phyloP scores from a whole-genome alignment of 345 rosid species.

The Gossypium mustelinum region DNA sequence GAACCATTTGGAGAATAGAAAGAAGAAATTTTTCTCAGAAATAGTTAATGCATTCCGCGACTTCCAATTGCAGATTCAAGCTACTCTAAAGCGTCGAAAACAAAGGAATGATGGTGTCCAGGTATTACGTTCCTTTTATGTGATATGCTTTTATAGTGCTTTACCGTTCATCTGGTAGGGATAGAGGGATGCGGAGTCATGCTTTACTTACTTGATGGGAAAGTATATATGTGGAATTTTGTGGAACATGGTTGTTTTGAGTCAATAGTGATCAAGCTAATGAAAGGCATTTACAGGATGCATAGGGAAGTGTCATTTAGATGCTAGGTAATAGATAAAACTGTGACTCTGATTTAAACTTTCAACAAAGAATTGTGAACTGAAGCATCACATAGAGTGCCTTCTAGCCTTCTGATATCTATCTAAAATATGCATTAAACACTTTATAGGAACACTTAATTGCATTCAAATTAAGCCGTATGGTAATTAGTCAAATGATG shows the following conservation, averaged over 20 bases:
- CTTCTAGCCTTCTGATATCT: background rate
- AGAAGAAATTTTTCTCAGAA: slow-evolving; percentile 83
- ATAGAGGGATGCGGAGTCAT: background rate
- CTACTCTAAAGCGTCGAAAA: slow-evolving; percentile 81
- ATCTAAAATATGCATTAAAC: background rate
- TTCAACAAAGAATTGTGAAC: slow-evolving; percentile 1
- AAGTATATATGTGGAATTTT: background rate
- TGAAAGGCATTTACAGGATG: background rate
- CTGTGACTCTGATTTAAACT: background rate
- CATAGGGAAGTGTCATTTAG: background rate
- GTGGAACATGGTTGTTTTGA: slow-evolving; percentile 2
- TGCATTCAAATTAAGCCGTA: background rate
- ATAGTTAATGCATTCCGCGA: slow-evolving; percentile 88
- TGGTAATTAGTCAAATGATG: background rate
- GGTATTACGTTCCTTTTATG: slow-evolving; percentile 38
- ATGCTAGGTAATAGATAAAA: background rate
- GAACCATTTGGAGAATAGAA: slow-evolving; percentile 69
- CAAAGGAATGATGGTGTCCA: slow-evolving; percentile 93
- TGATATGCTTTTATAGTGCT: slow-evolving; percentile 5
- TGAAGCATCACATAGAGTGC: background rate
- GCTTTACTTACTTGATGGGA: background rate
- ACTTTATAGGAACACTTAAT: background rate
- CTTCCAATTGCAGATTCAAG: slow-evolving; percentile 75
- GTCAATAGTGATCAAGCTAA: background rate
- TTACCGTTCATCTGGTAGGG: background rate